Base-by-base conservation (phyloP, 345 rosid genomes). In the Populus nigra region DNA sequence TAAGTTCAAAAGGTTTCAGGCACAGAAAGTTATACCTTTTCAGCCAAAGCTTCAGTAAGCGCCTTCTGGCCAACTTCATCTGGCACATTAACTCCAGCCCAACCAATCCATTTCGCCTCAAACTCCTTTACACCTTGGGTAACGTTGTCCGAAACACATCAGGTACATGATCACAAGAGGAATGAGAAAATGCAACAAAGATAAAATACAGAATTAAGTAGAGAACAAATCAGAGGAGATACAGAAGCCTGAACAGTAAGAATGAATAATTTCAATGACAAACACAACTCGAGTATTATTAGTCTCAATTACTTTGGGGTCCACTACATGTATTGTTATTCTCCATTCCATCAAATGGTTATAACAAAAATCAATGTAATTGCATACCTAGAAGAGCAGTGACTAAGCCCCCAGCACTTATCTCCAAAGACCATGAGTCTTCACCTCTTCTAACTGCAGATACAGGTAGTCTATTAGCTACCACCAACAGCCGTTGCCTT, bases 1-100 rank as follows among this genome's bases (percentile, higher is more conserved):
- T 17, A 27, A 55, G 75, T 66, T 29, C 47, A 59, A 72, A 72
- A 43, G 55, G 49, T 74, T 69, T 43, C 53, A 35, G 33, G 27
- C 57, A 25, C 69, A 2, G 65, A 66, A 73, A 17, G 27, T n/a
- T 65, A 23, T 82, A 92, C 99, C 90, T 94, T 96, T 78, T 94
- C 98, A 77, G 98, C 98, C 85, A 96, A 87, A 83, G 98, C 97
- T 85, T 91, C 90, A 31, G 87, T 92, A n/a, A 96, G 94, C 73
- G 99, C 97, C 76, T 83, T 87, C 88, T 94, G 99, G 16, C 99
- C 99, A 75, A 86, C 87, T 79, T 92, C 95, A 80, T 96, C 99
- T 8, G 99, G 97, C 73, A 96, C 99, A 86, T 96, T 94, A 29
- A 96, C 99, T 13, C 99, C 99, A 73, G 99, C 99, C 99, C 98